phyloP scores from a whole-genome alignment of 352 stramenopile genomes.

The Globisporangium emineosum region DNA sequence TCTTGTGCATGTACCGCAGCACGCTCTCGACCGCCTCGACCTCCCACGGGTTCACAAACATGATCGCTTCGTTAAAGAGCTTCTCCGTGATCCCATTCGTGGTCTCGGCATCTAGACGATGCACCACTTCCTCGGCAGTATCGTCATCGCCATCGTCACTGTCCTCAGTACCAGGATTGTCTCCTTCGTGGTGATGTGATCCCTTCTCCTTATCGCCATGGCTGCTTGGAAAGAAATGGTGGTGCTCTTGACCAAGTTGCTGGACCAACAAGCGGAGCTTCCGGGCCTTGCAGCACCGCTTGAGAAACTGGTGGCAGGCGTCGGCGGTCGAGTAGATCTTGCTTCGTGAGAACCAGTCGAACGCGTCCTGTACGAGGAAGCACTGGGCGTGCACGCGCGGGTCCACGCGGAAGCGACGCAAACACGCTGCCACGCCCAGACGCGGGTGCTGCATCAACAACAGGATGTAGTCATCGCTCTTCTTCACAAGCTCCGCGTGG shows the following conservation, averaged over 20 bases:
- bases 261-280: constrained; percentile 68
- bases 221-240: constrained; percentile 46
- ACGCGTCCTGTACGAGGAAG: constrained; percentile 71
- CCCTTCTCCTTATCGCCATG: not conserved
- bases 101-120: not conserved
- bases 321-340: constrained; percentile 39
- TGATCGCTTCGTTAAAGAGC: constrained; percentile 54
- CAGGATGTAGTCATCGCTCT: constrained; percentile 77
- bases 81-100: constrained; percentile 12
- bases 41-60: constrained; percentile 85
- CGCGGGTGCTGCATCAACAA: constrained; percentile 60
- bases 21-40: constrained; percentile 67
- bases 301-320: constrained; percentile 52
- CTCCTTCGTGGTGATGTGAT: constrained; percentile 5
- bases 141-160: not conserved
- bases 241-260: constrained; percentile 41
- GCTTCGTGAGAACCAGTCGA: constrained; percentile 51
- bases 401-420: constrained; percentile 68
- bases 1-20: constrained; percentile 58
- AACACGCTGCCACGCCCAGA: constrained; percentile 38
- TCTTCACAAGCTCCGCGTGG: constrained; percentile 37
- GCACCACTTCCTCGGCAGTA: not conserved
- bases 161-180: not conserved
- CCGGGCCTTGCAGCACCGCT: constrained; percentile 69
- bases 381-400: constrained; percentile 69